Evolutionary conservation across 768 basidiomycete genomes (phyloP).

Genomic region (Asterophora lycoperdoides): DNA sequence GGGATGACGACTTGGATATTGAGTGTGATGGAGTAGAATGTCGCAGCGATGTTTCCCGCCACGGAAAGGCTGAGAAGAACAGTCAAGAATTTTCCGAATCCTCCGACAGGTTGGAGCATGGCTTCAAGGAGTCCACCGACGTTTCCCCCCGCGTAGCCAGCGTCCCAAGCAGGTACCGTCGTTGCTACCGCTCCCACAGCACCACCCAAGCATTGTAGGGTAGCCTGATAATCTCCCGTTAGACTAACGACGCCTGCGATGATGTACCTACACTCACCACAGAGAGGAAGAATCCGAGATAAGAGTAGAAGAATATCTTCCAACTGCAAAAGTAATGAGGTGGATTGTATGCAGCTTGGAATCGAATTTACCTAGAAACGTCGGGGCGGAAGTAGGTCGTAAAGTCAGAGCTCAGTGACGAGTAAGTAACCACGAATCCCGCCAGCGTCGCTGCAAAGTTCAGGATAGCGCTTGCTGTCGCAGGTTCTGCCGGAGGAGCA

Average conservation of each 20-base stretch:
- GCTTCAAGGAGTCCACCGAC: slow-evolving; percentile 71
- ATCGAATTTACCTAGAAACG: slow-evolving; percentile 48
- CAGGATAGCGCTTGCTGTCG: slow-evolving; percentile 50
- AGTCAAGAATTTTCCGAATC: slow-evolving; percentile 76
- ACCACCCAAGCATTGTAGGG: slow-evolving; percentile 50
- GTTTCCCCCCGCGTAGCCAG: slow-evolving; percentile 51
- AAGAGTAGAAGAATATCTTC: slow-evolving; percentile 65
- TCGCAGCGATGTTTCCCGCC: slow-evolving; percentile 75
- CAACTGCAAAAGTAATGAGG: slow-evolving; percentile 35
- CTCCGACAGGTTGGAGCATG: slow-evolving; percentile 64
- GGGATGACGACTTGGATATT: slow-evolving; percentile 71
- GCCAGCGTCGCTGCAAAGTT: slow-evolving; percentile 68
- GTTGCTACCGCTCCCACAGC: slow-evolving; percentile 57
- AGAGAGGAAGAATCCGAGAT: slow-evolving; percentile 63
- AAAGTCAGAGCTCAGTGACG: slow-evolving; percentile 65
- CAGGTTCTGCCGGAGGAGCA: slow-evolving; percentile 45
- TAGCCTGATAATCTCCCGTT: slow-evolving; percentile 29
- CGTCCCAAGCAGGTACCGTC: slow-evolving; percentile 56
- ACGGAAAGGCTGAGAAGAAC: slow-evolving; percentile 80
- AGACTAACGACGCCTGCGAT: not conserved
- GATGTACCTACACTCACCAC: slow-evolving; percentile 30
- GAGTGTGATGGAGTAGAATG: slow-evolving; percentile 77
- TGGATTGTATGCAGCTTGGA: not conserved
- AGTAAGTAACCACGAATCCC: slow-evolving; percentile 67
- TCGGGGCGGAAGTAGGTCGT: slow-evolving; percentile 62